Base-by-base conservation (phyloP, 805 yeast species). In the Suhomyces xylopsoci region DNA sequence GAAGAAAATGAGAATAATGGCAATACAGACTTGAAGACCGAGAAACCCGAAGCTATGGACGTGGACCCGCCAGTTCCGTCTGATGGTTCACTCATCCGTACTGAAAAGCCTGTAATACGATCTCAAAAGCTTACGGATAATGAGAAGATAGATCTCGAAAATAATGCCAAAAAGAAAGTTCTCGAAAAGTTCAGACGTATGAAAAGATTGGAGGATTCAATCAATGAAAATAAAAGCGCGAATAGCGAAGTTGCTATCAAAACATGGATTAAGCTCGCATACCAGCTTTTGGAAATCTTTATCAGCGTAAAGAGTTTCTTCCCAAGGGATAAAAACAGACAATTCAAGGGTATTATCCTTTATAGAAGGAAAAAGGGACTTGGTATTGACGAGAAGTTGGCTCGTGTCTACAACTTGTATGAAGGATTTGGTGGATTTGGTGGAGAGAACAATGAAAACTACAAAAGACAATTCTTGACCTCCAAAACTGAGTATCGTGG, bases 251-350 rank as follows among this genome's bases (percentile, higher is more conserved):
- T 82, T n/a, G 88, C 94, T 0, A 79, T 83, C 2, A 75, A 79
- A 7, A 81, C 89, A 1, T 94, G 98, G 98, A 79, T 89, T 58
- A 89, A 90, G 55, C 73, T 84, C 5, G 97, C 93, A 0, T 81
- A 89, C 2, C 96, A 88, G 58, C 76, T 94, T 48, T 83, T 93
- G 42, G 96, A 91, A 62, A 82, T 88, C 54, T 92, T 94, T 64
- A 82, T 88, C 24, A 81, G 85, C 51, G 90, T 89, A 10, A 79
- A 85, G 55, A 83, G 84, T 60, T 89, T 94, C 58, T 92, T 89
- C 62, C 88, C 92, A 1, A 79, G 83, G 47, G 96, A 90, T 61
- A 80, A 86, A 52, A 85, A 85, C 10, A 82, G 85, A 48, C 77
- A 79, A 19, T 88, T 88, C 64, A 83, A 81, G 46, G 91, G 92